Conservation (phyloP, 1,139 yeast genomes). For the Lodderomyces metapsilosis region DNA sequence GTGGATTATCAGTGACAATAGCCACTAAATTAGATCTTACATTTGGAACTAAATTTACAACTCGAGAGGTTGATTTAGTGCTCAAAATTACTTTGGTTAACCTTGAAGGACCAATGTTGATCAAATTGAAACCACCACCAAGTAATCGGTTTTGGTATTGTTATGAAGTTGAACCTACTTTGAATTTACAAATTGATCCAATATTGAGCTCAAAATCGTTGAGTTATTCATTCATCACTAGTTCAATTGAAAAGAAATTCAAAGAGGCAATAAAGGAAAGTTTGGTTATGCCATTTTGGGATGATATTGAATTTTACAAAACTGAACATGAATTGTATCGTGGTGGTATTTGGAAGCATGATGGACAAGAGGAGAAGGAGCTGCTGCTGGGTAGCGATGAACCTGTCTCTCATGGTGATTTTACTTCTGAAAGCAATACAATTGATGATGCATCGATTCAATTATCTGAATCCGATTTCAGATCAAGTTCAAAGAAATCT, state of each 20-base stretch:
- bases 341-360: slow-evolving; percentile 86
- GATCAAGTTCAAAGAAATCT: slow-evolving; percentile 7
- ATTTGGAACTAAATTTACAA: slow-evolving; percentile 73
- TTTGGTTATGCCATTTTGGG: slow-evolving; percentile 83
- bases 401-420: not conserved
- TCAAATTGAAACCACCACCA: slow-evolving; percentile 84
- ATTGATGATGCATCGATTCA: slow-evolving; percentile 2
- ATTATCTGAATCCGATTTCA: slow-evolving; percentile 3
- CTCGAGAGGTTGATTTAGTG: slow-evolving; percentile 73
- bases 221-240: slow-evolving; percentile 74
- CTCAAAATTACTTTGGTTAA: slow-evolving; percentile 68
- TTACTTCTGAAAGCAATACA: not conserved
- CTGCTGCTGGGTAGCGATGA: not conserved
- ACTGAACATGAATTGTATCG: slow-evolving; percentile 69
- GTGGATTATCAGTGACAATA: slow-evolving; percentile 70
- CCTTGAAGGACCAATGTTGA: slow-evolving; percentile 69
- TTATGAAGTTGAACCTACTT: slow-evolving; percentile 73
- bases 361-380: slow-evolving; percentile 5
- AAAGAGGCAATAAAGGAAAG: slow-evolving; percentile 78
- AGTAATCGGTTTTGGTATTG: slow-evolving; percentile 89
- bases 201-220: slow-evolving; percentile 81
- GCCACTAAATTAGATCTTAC: slow-evolving; percentile 76
- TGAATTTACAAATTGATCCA: slow-evolving; percentile 80
- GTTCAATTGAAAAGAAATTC: slow-evolving; percentile 73
- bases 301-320: slow-evolving; percentile 72